Evolutionary conservation across 129 eudicot genomes (phyloP), one percentile per base, ranked within the genome.

Genomic region (Mikania micrantha): DNA sequence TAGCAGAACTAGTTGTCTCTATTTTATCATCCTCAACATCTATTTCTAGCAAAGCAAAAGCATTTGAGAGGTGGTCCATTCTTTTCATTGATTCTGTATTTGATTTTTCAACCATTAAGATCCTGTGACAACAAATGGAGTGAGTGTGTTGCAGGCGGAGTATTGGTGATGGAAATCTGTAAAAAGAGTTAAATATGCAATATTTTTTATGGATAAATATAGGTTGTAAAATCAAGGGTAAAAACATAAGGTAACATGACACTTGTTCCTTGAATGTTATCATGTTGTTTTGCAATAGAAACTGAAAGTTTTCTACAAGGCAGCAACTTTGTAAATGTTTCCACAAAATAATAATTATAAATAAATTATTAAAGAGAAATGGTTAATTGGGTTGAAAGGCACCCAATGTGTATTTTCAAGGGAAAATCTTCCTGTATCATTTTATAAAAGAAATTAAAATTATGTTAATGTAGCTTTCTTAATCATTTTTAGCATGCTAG

Each of bases 61-160:
- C 68, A 81, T 88, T 88, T 27, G 92, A 76, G 22, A 88, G 66
- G 3, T 54, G 53, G 77, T 81, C 74, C 96, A 88, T 88, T 25
- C 36, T 56, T 78, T 72, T 36, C 48, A n/a, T 47, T 28, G 17
- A 7, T 38, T 27, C 11, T 7, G 19, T 20, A 66, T 61, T 42
- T 40, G 66, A 81, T 39, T 38, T 71, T 70, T 74, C 36, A 48
- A 77, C 57, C 83, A 76, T 73, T 24, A 45, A 79, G 68, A 58
- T 64, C 81, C 83, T 80, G 69, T 19, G 20, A 64, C 4, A 48
- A 72, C 19, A 70, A 66, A 70, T 38, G 19, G 69, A 44, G 48
- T 17, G 31, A 78, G 57, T 54, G 57, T 32, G 65, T 5, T 71
- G 24, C 52, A 20, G 50, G 36, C 31, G 70, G 59, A 54, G 35